Base-by-base conservation (phyloP, 495 filamentous ascomycete species). In the Aspergillus indologenus region DNA sequence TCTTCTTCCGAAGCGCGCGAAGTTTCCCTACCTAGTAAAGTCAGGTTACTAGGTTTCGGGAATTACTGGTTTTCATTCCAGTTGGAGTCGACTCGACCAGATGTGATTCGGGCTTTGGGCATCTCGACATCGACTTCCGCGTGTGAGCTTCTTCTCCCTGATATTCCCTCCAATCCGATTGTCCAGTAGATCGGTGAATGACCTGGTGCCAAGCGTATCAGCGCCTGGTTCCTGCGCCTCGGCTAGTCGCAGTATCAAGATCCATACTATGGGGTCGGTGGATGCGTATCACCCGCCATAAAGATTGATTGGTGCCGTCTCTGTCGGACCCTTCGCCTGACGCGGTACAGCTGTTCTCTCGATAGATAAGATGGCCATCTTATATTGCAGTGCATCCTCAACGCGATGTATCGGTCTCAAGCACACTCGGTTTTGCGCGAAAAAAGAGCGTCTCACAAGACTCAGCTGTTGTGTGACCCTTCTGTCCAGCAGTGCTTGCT, bases 1-100 rank as follows among this genome's bases (percentile, higher is more conserved):
- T 22, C 23, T 45, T 53, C 49, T 52, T 55, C 20, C 43, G 49
- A 67, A 71, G 73, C 71, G 73, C 71, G 51, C 71, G 55, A 26
- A 73, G 59, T 58, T 76, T 60, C 71, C 73, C 54, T 65, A 43
- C 49, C 69, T 57, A 65, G 71, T 60, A 62, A 71, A 56, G 51
- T 56, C 50, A 51, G 42, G 1, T 49, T 54, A 64, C 64, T 66
- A 69, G 66, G 66, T 57, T 66, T 63, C n/a, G 17, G 52, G 24
- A 24, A 24, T n/a, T 63, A 40, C 34, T 6, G 34, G 34, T 40
- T 40, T 40, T 4, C 9, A 9, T 9, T 9, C 26, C 26, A 4
- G 26, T 29, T 3, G 26, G 12, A 40, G 34, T 40, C 34, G 21
- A 12, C 26, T 5, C 17, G 40, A 20, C n/a, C 22, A 19, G 19